These are phyloP conservation scores for Pythium periplocum DNA, from an alignment of 352 stramenopile species.

Conservation along the genomic window DNA sequence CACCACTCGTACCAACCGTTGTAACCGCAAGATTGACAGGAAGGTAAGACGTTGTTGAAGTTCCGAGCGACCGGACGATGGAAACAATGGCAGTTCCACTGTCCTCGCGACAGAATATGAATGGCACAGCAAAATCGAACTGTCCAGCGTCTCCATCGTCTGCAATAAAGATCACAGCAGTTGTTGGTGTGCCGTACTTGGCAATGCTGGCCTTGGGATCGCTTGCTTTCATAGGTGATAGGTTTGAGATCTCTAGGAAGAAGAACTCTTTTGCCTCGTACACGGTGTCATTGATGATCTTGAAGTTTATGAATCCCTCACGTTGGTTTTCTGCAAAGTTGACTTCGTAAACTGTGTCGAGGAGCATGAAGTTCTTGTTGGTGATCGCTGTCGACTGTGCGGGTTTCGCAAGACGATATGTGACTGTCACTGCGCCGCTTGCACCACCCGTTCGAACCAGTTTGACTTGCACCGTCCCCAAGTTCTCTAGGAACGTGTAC, in stretches of 20 bases:
- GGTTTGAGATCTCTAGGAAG: conserved; percentile 41
- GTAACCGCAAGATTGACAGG: conserved; percentile 45
- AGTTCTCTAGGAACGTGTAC: conserved; percentile 48
- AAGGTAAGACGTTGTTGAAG: conserved; percentile 55
- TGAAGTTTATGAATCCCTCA: conserved; percentile 35
- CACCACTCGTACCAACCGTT: conserved; percentile 30
- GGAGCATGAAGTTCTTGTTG: conserved; percentile 58
- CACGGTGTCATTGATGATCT: conserved; percentile 49
- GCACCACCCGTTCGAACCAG: conserved; percentile 38
- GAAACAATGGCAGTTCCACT: conserved; percentile 50
- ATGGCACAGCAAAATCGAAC: conserved; percentile 53
- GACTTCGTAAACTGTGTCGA: conserved; percentile 29
- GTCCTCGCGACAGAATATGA: conserved; percentile 61
- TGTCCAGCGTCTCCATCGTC: conserved; percentile 58
- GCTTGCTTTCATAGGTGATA: conserved; percentile 25
- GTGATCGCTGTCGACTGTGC: conserved; percentile 43
- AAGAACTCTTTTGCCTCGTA: conserved; percentile 69
- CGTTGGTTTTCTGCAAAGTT: conserved; percentile 45
- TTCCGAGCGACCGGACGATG: conserved; percentile 38
- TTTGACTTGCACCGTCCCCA: conserved; percentile 35
- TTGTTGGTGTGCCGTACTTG: conserved; percentile 27
- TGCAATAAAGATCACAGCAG: conserved; percentile 36
- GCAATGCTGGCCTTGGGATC: conserved; percentile 27
- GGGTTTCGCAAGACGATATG: conserved; percentile 42
- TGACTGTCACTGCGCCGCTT: conserved; percentile 29